A percentile compares a stretch with the other conserved stretches of the same genome.
These are phyloP conservation scores for Penicillium polonicum DNA, from an alignment of 2,329 filamentous ascomycete genomes.

Conservation along the genomic window DNA sequence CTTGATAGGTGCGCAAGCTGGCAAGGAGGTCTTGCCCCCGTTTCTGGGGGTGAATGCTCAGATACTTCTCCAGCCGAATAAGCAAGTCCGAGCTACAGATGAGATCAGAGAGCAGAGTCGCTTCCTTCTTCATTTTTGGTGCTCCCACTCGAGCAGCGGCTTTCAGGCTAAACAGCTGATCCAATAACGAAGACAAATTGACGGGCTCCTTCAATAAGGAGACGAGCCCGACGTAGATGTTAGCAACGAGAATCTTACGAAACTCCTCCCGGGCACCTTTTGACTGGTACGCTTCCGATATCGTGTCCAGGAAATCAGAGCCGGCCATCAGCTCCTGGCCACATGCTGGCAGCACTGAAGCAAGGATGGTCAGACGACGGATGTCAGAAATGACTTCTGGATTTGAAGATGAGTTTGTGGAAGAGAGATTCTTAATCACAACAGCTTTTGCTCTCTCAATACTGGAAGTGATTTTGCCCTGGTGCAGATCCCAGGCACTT, in stretches of 20 bases:
- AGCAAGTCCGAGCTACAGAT: conserved; percentile 78
- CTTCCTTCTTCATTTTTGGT: conserved; percentile 38
- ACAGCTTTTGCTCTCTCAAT: conserved; percentile 38
- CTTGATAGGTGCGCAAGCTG: conserved; percentile 41
- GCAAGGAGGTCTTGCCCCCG: conserved; percentile 43
- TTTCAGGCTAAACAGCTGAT: conserved; percentile 81
- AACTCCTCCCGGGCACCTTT: conserved; percentile 59
- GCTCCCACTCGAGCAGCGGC: conserved; percentile 64
- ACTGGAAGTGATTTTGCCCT: conserved; percentile 34
- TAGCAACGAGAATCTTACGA: conserved; percentile 67
- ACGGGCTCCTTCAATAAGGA: conserved; percentile 67
- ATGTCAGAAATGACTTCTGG: conserved; percentile 29
- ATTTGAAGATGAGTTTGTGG: conserved; percentile 10
- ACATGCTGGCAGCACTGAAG: conserved; percentile 43
- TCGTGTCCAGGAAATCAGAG: conserved; percentile 80
- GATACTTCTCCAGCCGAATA: conserved; percentile 39
- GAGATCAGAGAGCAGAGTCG: conserved; percentile 74
- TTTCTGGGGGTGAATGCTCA: conserved; percentile 39
- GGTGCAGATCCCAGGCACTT: conserved; percentile 46
- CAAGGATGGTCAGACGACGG: conserved; percentile 41
- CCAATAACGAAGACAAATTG: conserved; percentile 72
- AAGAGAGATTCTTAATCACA: conserved; percentile 34
- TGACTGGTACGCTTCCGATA: conserved; percentile 50
- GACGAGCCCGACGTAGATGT: conserved; percentile 71
- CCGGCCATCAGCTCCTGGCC: conserved; percentile 71